A percentile compares a stretch with the other conserved stretches of the same genome.
Conservation (phyloP, 352 stramenopile genomes). For the Pythium rishiriense region DNA sequence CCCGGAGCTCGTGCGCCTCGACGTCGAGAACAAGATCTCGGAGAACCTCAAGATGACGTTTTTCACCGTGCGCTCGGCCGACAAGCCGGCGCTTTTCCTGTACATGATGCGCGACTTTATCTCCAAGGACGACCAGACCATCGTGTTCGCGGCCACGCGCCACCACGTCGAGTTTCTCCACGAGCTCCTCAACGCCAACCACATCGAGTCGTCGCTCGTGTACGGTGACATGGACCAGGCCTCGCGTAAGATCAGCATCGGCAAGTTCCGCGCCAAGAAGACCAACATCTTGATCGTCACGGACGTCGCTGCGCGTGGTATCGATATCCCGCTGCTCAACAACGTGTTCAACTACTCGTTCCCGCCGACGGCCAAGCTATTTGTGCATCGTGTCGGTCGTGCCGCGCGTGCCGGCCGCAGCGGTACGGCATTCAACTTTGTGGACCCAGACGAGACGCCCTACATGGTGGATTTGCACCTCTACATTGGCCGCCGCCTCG, state of each 20-base stretch:
- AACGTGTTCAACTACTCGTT: slow-evolving; percentile 97
- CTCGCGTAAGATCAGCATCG: slow-evolving; percentile 89
- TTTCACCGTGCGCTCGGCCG: slow-evolving; percentile 93
- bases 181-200: slow-evolving; percentile 83
- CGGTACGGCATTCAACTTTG: slow-evolving; percentile 95
- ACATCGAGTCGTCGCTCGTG: slow-evolving; percentile 86
- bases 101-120: slow-evolving; percentile 97
- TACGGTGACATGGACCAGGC: slow-evolving; percentile 95
- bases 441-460: slow-evolving; percentile 97
- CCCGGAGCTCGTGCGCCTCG: slow-evolving; percentile 96
- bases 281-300: slow-evolving; percentile 93
- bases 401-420: slow-evolving; percentile 94
- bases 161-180: slow-evolving; percentile 99
- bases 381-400: slow-evolving; percentile 96
- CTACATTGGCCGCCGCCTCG: slow-evolving; percentile 91
- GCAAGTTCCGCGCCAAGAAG: slow-evolving; percentile 90
- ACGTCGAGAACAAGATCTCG: slow-evolving; percentile 98
- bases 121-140: slow-evolving; percentile 91
- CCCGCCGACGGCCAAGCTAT: slow-evolving; percentile 92
- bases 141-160: slow-evolving; percentile 98
- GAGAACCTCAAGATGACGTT: slow-evolving; percentile 98
- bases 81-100: slow-evolving; percentile 96
- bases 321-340: slow-evolving; percentile 96
- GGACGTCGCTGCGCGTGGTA: slow-evolving; percentile 93
- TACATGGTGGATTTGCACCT: slow-evolving; percentile 99